Conservation (phyloP, 2,329 filamentous ascomycete species). For the Cladophialophora yegresii region DNA sequence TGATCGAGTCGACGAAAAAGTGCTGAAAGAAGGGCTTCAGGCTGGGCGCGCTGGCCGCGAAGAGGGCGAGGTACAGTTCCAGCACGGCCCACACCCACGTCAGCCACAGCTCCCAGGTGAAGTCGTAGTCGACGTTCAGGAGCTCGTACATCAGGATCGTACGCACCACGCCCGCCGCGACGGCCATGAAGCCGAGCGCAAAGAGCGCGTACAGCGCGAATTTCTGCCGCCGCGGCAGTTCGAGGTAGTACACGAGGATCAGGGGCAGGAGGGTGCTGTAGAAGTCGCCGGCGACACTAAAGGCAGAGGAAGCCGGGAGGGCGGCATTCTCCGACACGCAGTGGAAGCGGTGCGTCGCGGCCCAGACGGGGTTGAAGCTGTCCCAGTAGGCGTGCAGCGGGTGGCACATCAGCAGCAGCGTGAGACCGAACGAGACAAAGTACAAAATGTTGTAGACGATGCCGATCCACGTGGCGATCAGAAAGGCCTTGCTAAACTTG, state of each 20-base stretch:
- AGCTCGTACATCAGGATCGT: conserved; percentile 32
- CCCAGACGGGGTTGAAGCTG: conserved; percentile 30
- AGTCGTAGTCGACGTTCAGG: conserved; percentile 33
- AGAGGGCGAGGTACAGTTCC: conserved; percentile 40
- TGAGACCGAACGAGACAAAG: conserved; percentile 28
- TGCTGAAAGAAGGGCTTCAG: conserved; percentile 38
- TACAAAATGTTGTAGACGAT: conserved; percentile 37
- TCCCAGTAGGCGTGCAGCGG: conserved; percentile 36
- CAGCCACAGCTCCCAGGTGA: conserved; percentile 33
- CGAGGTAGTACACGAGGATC: conserved; percentile 30
- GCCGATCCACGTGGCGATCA: conserved; percentile 36
- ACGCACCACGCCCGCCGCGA: conserved; percentile 33
- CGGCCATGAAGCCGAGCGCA: conserved; percentile 33
- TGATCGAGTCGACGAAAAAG: conserved; percentile 27
- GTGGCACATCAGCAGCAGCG: conserved; percentile 30
- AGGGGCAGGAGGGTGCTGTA: conserved; percentile 36
- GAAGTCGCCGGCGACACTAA: conserved; percentile 35
- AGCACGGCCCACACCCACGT: conserved; percentile 39
- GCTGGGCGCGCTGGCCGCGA: conserved; percentile 39
- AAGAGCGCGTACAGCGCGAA: conserved; percentile 34
- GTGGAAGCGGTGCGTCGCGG: conserved; percentile 20
- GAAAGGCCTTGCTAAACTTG: conserved; percentile 31
- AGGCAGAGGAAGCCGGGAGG: conserved; percentile 29
- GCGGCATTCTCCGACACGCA: conserved; percentile 29
- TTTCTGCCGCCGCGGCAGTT: conserved; percentile 32